Evolutionary conservation across 352 stramenopile species (phyloP), one percentile per base, ranked within the genome.

Genomic region (Phytophthora europaea): DNA sequence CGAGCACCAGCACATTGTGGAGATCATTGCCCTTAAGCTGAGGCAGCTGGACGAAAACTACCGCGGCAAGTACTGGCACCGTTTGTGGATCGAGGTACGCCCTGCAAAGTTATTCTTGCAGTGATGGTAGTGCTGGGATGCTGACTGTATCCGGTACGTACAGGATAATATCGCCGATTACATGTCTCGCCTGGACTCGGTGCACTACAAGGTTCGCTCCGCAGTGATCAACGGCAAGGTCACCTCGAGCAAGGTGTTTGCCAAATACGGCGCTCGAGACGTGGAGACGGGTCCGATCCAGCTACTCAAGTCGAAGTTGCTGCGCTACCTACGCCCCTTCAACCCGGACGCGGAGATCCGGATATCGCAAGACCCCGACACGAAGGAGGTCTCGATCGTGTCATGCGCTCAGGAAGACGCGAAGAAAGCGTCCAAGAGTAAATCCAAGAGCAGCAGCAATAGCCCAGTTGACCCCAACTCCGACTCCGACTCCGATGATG

Each of bases 21-120:
- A 94, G 45, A 90, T 97, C 58, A 92, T 97, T 57, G 73, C 88
- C 10, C 69, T 95, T 2, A 97, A 97, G 72, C 76, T 97, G 20
- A 60, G 66, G 28, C 81, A 94, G n/a, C 57, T 97, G 53, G 88
- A 92, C 31, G 58, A 79, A 59, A 89, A 94, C 61, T 93, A 96
- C 58, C 78, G 86, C 38, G 80, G 82, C 57, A 81, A 88, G 38
- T 94, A 94, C 58, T 97, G 90, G 90, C 81, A 91, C 54, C 75
- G 79, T 1, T 67, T 97, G 12, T 93, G 84, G 82, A 86, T 94
- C 51, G 78, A 93, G 63, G 87, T 93, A 65, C 40, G 81, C 73
- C 18, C 18, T n/a, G 26, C 16, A n/a, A 16, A 5, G 16, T 55
- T 45, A 69, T n/a, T 57, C 8, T 50, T n/a, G n/a, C 15, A 22